Percentiles rank a stretch among this genome's conserved stretches.
Evolutionary conservation across 1,284 basidiomycete species (phyloP).

Genomic region (Peniophora sp.): DNA sequence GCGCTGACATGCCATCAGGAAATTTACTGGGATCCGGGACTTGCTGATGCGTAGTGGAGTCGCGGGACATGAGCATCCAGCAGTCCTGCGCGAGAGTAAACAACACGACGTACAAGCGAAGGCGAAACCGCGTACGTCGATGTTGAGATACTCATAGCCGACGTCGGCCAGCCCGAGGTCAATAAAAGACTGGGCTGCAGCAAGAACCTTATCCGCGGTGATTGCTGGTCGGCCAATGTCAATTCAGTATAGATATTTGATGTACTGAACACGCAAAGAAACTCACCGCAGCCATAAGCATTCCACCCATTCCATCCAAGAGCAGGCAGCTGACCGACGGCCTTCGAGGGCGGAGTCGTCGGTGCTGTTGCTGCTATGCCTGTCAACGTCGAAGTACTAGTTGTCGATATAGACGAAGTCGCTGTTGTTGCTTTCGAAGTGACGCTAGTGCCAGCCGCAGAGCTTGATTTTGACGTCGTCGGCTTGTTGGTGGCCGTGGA

Average conservation of each 20-base stretch:
- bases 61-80: conserved; percentile 36
- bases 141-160: conserved; percentile 48
- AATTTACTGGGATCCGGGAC: conserved; percentile 45
- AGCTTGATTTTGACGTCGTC: too few species aligned
- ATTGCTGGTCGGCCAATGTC: conserved; percentile 1
- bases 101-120: too few species aligned
- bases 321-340: conserved; percentile 25
- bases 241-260: not conserved
- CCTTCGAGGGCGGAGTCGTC: conserved; percentile 22
- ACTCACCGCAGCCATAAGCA: conserved; percentile 36
- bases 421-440: conserved; percentile 10
- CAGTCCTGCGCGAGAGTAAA: conserved; percentile 31
- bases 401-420: conserved; percentile 5
- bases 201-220: conserved; percentile 33
- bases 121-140: conserved; percentile 29
- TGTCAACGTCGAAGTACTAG: conserved; percentile 2
- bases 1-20: conserved; percentile 39
- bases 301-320: conserved; percentile 50
- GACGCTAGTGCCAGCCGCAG: conserved; percentile 8
- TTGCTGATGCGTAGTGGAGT: conserved; percentile 32
- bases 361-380: conserved; percentile 16
- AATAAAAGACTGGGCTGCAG: conserved; percentile 38
- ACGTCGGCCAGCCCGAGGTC: conserved; percentile 39
- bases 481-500: too few species aligned
- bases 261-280: not conserved